Percentiles rank a stretch among this genome's conserved stretches.
phyloP scores from a whole-genome alignment of 1,139 yeast species.

The Wickerhamomyces sp. region DNA sequence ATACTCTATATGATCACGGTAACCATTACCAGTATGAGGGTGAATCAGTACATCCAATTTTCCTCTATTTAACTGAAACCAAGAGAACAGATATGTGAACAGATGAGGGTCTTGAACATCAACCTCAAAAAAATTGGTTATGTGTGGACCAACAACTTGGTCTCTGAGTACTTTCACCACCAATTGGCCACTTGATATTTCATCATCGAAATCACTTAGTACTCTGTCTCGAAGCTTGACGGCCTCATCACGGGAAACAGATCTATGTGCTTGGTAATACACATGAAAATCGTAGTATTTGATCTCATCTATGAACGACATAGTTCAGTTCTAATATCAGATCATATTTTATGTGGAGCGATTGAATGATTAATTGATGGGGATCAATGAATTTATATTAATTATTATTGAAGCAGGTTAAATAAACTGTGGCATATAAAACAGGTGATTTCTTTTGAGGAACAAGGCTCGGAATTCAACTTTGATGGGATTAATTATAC shows the following conservation, averaged over 20 bases:
- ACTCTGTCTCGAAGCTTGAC: not conserved
- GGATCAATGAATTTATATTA: no score
- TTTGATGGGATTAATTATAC: no score
- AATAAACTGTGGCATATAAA: no score
- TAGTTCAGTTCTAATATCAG: no score
- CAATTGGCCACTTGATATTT: not conserved
- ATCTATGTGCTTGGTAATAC: not conserved
- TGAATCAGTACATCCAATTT: not conserved
- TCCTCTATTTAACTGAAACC: not conserved
- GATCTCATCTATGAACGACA: not conserved
- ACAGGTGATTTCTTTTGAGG: no score
- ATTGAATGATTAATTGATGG: no score
- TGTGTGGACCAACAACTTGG: conserved; percentile 1
- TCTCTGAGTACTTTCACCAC: not conserved
- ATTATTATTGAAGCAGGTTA: no score
- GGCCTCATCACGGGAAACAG: not conserved
- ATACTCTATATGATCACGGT: not conserved
- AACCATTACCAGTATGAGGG: not conserved
- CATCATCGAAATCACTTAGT: not conserved
- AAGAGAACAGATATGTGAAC: not conserved
- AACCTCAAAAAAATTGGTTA: not conserved
- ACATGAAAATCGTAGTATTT: not conserved
- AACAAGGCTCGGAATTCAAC: no score
- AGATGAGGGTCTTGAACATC: not conserved
- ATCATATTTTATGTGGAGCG: no score